A percentile compares a stretch with the other conserved stretches of the same genome.
Evolutionary conservation across 2,329 filamentous ascomycete genomes (phyloP).

Genomic region (Zalaria obscura): DNA sequence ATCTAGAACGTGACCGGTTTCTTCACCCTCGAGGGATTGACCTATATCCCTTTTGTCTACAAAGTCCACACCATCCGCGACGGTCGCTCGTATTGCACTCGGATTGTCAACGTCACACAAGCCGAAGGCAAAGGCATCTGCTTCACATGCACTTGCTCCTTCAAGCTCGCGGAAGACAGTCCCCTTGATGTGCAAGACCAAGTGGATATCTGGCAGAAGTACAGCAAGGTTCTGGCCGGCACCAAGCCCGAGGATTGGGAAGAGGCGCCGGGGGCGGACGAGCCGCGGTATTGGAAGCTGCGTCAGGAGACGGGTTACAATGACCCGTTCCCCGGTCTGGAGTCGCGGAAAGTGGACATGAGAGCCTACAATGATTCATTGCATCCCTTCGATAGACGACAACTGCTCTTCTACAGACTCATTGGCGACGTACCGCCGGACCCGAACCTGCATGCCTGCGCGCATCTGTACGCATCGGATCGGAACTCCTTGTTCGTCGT

Average conservation of each 20-base stretch:
- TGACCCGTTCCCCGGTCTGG: conserved; percentile 29
- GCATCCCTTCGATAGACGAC: conserved; percentile 20
- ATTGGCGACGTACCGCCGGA: conserved; percentile 22
- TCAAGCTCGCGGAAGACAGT: conserved; percentile 30
- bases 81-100: conserved; percentile 37
- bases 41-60: conserved; percentile 36
- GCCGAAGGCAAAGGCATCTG: conserved; percentile 28
- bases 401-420: conserved; percentile 32
- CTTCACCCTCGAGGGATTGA: conserved; percentile 34
- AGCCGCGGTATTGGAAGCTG: conserved; percentile 19
- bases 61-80: conserved; percentile 36
- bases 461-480: conserved; percentile 43
- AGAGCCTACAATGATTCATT: conserved; percentile 33
- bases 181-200: conserved; percentile 20
- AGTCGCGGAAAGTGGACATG: conserved; percentile 41
- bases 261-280: conserved; percentile 21
- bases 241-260: conserved; percentile 17
- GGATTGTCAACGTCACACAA: conserved; percentile 38
- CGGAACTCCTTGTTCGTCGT: conserved; percentile 40
- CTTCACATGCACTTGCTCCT: conserved; percentile 39
- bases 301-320: conserved; percentile 20
- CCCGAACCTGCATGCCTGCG: conserved; percentile 42
- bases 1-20: conserved; percentile 37
- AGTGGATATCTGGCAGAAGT: conserved; percentile 20
- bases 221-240: conserved; percentile 17